phyloP scores from a whole-genome alignment of 225 moss, liverwort and hornwort genomes.

The Pseudisothecium myosuroides region DNA sequence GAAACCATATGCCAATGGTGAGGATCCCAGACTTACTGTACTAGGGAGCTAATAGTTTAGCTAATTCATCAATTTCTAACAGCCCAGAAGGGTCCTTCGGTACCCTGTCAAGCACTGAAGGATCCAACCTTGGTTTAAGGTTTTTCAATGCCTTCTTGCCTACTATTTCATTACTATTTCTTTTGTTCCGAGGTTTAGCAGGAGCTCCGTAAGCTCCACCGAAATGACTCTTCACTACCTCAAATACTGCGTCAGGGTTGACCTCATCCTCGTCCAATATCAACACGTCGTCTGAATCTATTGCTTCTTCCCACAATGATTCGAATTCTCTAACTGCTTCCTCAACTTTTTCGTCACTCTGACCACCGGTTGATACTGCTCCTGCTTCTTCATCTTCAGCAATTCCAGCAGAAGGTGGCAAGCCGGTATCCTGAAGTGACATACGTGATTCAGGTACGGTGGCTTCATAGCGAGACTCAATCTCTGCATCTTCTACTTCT shows the following conservation, averaged over 20 bases:
- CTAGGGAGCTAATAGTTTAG: conserved; percentile 42
- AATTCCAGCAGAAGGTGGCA: not conserved
- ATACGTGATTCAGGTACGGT: not conserved
- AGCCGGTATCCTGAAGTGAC: not conserved
- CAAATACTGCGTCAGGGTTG: conserved; percentile 18
- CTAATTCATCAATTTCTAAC: conserved; percentile 43
- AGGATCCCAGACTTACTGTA: not conserved
- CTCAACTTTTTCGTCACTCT: not conserved
- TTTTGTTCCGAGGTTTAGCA: conserved; percentile 15
- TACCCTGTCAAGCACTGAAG: conserved; percentile 9
- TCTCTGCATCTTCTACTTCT: conserved; percentile 1
- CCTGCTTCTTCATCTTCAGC: not conserved
- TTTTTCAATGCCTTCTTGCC: conserved; percentile 22
- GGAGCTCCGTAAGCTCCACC: conserved; percentile 19
- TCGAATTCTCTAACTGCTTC: conserved; percentile 23
- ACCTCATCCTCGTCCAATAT: conserved; percentile 13
- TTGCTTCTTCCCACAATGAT: conserved; percentile 29
- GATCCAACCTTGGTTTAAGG: not conserved
- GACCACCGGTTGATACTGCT: not conserved
- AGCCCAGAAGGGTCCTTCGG: conserved; percentile 35
- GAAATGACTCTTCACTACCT: conserved; percentile 19
- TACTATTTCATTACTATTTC: conserved; percentile 25
- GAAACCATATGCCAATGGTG: not conserved
- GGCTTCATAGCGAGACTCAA: not conserved
- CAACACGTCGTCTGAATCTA: conserved; percentile 16